Evolutionary conservation across 495 filamentous ascomycete genomes (phyloP).

Genomic region (Lentithecium fluviatile): DNA sequence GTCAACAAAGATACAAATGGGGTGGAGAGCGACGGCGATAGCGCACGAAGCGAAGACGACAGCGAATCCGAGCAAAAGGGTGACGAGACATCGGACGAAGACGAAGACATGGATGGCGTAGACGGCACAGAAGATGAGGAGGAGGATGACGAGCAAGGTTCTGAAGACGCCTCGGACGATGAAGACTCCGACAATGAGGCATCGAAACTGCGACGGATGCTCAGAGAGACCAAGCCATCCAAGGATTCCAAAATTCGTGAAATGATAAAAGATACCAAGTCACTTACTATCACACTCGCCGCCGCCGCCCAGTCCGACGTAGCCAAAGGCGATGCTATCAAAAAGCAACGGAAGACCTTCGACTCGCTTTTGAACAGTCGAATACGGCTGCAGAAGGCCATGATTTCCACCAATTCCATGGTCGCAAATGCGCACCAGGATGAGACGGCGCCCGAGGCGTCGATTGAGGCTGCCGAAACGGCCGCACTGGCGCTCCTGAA

Average conservation of each 20-base stretch:
- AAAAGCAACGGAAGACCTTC: constrained; percentile 77
- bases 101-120: constrained; percentile 47
- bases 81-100: constrained; percentile 39
- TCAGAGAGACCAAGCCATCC: constrained; percentile 31
- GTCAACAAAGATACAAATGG: no score
- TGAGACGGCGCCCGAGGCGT: constrained; percentile 29
- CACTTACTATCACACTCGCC: constrained; percentile 35
- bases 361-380: constrained; percentile 82
- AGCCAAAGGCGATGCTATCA: constrained; percentile 81
- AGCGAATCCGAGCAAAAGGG: constrained; percentile 57
- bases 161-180: constrained; percentile 31
- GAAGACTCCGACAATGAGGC: constrained; percentile 44
- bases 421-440: constrained; percentile 34
- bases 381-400: constrained; percentile 86
- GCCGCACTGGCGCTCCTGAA: constrained; percentile 89
- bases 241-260: constrained; percentile 51
- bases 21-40: constrained; percentile 21
- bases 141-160: constrained; percentile 37
- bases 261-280: not conserved
- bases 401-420: constrained; percentile 78
- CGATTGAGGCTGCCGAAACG: constrained; percentile 74
- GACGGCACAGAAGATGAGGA: constrained; percentile 44
- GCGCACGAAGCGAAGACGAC: constrained; percentile 47
- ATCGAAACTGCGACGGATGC: not conserved
- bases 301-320: constrained; percentile 65